Evolutionary conservation across 2,329 filamentous ascomycete species (phyloP), one percentile per base, ranked within the genome.

Genomic region (Pseudopyrenochaeta lycopersici): DNA sequence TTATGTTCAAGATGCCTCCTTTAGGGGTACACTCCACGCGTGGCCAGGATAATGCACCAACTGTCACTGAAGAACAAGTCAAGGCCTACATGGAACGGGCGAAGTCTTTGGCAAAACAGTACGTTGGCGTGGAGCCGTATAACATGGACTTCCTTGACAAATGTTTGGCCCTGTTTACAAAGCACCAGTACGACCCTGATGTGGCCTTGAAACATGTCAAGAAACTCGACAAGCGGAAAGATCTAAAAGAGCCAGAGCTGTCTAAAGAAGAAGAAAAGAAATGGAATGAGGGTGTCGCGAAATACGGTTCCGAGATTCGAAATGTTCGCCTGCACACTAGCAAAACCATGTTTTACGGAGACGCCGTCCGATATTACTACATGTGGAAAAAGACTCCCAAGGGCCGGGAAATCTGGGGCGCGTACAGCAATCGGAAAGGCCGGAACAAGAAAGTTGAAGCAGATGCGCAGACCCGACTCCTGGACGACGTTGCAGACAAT

Each of bases 311-410:
- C 0, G 95, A 99, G 76, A 87, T 96, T 66, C 85, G 91, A 62
- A 84, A 85, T 41, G 89, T 98, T 54, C 92, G 88, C 61, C 88
- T 90, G 63, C 90, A 97, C 73, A 91, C 97, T 67, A 74, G 68
- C 50, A 93, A 92, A 75, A 91, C 89, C 0, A 86, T 95, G 63
- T 87, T 86, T 35, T 88, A 92, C 57, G 88, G 89, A 45, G 86
- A 91, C 53, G 89, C 97, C 57, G 92, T 96, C 21, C 90, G 95
- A 3, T 96, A 90, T 72, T 99, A 98, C 77, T 99, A 99, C 74
- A 91, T 91, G 62, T 99, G 95, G 95, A 99, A 99, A 79, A 98
- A 98, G 77, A 92, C 92, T 0, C 84, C 89, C 1, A 88, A 89
- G 53, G 95, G 95, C 35, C 88, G 86, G 70, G 88, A 95, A 65